Percentiles rank a stretch among this genome's conserved stretches.
phyloP scores from a whole-genome alignment of 1,284 basidiomycete genomes.

The Ganoderma meredithae region DNA sequence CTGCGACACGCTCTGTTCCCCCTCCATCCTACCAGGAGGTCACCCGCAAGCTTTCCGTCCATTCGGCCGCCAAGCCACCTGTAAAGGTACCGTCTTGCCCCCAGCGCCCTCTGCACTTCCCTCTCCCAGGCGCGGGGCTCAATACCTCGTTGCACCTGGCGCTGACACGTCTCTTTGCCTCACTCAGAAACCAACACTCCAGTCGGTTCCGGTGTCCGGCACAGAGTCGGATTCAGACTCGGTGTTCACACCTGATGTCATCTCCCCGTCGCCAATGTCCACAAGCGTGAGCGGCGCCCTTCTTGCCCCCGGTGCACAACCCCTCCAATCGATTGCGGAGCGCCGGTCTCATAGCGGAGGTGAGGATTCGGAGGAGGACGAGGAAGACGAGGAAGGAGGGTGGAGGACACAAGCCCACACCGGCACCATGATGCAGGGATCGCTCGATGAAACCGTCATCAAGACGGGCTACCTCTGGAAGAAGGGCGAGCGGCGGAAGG shows the following conservation, averaged over 20 bases:
- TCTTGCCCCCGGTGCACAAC: conserved; percentile 42
- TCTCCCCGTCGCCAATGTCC: conserved; percentile 44
- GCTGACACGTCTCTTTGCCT: conserved; percentile 17
- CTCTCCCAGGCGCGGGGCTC: conserved; percentile 10
- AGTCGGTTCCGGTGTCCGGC: conserved; percentile 65
- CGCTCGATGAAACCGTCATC: conserved; percentile 77
- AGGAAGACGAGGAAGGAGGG: conserved; percentile 64
- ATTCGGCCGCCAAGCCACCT: conserved; percentile 56
- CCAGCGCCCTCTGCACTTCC: conserved; percentile 23
- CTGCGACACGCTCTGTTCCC: conserved; percentile 58
- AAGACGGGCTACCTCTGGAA: conserved; percentile 89
- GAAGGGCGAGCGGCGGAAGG: conserved; percentile 95
- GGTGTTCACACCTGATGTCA: conserved; percentile 62
- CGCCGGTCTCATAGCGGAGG: conserved; percentile 73
- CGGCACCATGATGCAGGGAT: conserved; percentile 43
- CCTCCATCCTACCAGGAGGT: conserved; percentile 89
- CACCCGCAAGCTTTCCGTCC: conserved; percentile 85
- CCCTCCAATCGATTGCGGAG: conserved; percentile 80
- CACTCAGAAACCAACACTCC: conserved; percentile 36
- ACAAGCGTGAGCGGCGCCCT: conserved; percentile 27
- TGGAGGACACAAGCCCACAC: conserved; percentile 58
- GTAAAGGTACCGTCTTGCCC: conserved; percentile 41
- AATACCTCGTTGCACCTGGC: conserved; percentile 7
- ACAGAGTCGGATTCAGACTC: conserved; percentile 90
- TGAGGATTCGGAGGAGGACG: conserved; percentile 76